Evolutionary conservation across 2,329 filamentous ascomycete genomes (phyloP).

Genomic region (Cercospora brassicicola): DNA sequence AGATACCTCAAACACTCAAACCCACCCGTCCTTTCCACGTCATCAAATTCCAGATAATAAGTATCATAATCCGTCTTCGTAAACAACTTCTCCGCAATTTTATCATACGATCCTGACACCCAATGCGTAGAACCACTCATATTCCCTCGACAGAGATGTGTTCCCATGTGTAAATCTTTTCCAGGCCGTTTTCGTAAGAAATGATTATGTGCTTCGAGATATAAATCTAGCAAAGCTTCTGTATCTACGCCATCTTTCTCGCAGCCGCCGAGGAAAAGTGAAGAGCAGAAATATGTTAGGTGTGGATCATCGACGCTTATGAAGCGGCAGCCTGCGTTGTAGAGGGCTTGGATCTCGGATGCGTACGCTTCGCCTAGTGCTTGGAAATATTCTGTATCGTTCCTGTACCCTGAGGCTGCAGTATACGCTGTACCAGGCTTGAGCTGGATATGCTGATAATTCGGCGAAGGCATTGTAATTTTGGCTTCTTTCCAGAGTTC

Average conservation of each 20-base stretch:
- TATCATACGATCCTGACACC: constrained; percentile 32
- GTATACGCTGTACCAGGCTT: constrained; percentile 33
- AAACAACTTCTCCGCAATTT: constrained; percentile 35
- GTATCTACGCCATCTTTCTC: constrained; percentile 27
- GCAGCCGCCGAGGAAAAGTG: constrained; percentile 28
- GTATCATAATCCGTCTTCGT: constrained; percentile 31
- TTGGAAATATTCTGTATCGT: constrained; percentile 33
- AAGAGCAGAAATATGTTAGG: constrained; percentile 32
- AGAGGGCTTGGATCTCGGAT: constrained; percentile 28
- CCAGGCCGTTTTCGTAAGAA: constrained; percentile 21
- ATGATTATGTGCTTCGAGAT: constrained; percentile 28
- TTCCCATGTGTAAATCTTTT: constrained; percentile 29
- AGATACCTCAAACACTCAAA: constrained; percentile 36
- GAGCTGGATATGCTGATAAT: constrained; percentile 36
- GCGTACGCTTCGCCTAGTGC: constrained; percentile 30
- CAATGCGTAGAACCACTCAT: constrained; percentile 26
- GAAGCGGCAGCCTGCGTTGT: constrained; percentile 28
- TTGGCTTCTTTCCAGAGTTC: constrained; percentile 27
- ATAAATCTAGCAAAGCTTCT: constrained; percentile 28
- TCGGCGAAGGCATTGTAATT: constrained; percentile 35
- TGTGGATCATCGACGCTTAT: constrained; percentile 34
- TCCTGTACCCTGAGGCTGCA: constrained; percentile 26
- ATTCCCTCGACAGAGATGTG: constrained; percentile 35
- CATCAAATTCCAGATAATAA: constrained; percentile 39
- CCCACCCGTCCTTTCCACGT: constrained; percentile 33